phyloP scores from a whole-genome alignment of 768 basidiomycete species.

The Amanita phalloides region DNA sequence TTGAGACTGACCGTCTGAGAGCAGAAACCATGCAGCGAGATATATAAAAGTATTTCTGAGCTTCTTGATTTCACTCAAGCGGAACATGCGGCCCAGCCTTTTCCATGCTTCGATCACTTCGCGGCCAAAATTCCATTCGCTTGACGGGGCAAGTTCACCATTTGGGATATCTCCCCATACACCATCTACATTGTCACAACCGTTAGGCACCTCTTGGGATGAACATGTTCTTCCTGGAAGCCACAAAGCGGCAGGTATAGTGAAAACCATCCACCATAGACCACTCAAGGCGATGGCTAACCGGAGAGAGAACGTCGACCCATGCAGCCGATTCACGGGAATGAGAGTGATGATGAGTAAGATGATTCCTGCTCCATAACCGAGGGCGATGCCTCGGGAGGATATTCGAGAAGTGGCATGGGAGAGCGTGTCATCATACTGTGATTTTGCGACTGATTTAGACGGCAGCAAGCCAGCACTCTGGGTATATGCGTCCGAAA shows the following conservation, averaged over 20 bases:
- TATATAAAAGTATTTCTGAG: slow-evolving; percentile 83
- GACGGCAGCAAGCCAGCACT: slow-evolving; percentile 4
- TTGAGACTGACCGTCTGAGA: slow-evolving; percentile 65
- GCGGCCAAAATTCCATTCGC: slow-evolving; percentile 29
- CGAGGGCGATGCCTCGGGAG: slow-evolving; percentile 75
- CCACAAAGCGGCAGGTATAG: slow-evolving; percentile 69
- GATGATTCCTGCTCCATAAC: slow-evolving; percentile 76
- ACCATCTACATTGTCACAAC: slow-evolving; percentile 10
- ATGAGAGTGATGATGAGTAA: slow-evolving; percentile 65
- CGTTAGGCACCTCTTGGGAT: slow-evolving; percentile 2
- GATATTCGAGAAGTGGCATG: slow-evolving; percentile 77
- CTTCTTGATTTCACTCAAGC: slow-evolving; percentile 58
- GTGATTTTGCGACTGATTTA: slow-evolving; percentile 16
- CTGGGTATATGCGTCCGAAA: slow-evolving; percentile 6
- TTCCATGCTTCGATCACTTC: slow-evolving; percentile 69
- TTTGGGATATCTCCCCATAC: slow-evolving; percentile 15
- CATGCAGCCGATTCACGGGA: slow-evolving; percentile 63
- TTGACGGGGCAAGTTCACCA: slow-evolving; percentile 9
- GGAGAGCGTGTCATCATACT: slow-evolving; percentile 53
- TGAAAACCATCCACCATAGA: slow-evolving; percentile 80
- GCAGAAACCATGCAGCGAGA: slow-evolving; percentile 88
- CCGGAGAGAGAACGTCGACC: slow-evolving; percentile 69
- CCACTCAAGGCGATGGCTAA: slow-evolving; percentile 82
- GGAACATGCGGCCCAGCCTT: slow-evolving; percentile 64
- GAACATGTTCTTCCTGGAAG: slow-evolving; percentile 34